Percentiles rank a stretch among this genome's conserved stretches.
Evolutionary conservation across 2,329 filamentous ascomycete species (phyloP).

Genomic region (Ramularia collo-cygni): DNA sequence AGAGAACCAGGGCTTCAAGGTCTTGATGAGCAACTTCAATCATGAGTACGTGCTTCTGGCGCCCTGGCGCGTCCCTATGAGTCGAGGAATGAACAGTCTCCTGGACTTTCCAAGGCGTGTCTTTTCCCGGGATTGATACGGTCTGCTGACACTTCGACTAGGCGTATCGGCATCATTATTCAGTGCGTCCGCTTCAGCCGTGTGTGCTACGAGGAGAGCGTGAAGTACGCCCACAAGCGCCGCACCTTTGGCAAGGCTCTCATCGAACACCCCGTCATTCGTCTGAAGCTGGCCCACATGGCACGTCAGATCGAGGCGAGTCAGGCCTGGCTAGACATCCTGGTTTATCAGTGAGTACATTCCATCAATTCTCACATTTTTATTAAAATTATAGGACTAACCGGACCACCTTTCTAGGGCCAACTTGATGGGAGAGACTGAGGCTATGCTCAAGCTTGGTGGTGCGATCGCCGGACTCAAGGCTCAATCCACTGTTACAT

Average conservation of each 20-base stretch:
- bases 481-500: slow-evolving; percentile 87
- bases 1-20: slow-evolving; percentile 96
- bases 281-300: slow-evolving; percentile 92
- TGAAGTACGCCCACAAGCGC: slow-evolving; percentile 97
- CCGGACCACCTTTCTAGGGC: no score
- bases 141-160: no score
- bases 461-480: slow-evolving; percentile 91
- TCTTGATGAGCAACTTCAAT: slow-evolving; percentile 99
- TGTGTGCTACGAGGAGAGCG: slow-evolving; percentile 92
- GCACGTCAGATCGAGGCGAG: slow-evolving; percentile 93
- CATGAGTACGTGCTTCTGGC: no score
- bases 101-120: no score
- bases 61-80: no score
- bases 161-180: slow-evolving; percentile 96
- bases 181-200: slow-evolving; percentile 92
- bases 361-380: no score
- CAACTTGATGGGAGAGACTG: slow-evolving; percentile 73
- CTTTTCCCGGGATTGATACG: no score
- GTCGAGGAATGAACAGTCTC: no score
- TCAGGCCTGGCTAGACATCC: slow-evolving; percentile 94
- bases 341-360: slow-evolving; percentile 81
- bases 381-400: no score
- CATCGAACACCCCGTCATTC: slow-evolving; percentile 84
- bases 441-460: slow-evolving; percentile 92
- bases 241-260: slow-evolving; percentile 94